A percentile compares a stretch with the other conserved stretches of the same genome.
Conservation (phyloP, 2,329 filamentous ascomycete species). For the Aspergillus flavus region DNA sequence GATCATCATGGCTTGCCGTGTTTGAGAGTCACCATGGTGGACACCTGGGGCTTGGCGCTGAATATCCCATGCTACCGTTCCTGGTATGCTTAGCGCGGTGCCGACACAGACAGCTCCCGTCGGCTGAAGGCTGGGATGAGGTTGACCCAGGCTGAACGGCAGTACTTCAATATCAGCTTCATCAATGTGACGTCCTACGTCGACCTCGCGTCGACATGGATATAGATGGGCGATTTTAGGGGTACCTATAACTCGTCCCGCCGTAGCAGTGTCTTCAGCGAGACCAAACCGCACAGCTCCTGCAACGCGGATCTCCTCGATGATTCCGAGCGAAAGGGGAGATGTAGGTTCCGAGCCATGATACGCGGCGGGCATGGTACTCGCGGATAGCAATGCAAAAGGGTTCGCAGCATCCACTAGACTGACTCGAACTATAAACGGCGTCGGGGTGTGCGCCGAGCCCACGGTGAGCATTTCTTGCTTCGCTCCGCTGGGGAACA, state of each 20-base stretch:
- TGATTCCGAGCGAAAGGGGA: slow-evolving; percentile 40
- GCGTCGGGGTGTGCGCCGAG: slow-evolving; percentile 41
- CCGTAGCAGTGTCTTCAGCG: slow-evolving; percentile 34
- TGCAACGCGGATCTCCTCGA: slow-evolving; percentile 57
- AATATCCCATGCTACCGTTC: slow-evolving; percentile 20
- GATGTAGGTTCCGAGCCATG: background rate
- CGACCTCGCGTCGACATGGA: slow-evolving; percentile 4
- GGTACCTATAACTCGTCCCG: slow-evolving; percentile 52
- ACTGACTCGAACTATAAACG: slow-evolving; percentile 47
- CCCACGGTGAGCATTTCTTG: slow-evolving; percentile 16
- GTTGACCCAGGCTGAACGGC: slow-evolving; percentile 29
- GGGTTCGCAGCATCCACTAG: slow-evolving; percentile 66
- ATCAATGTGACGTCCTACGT: background rate
- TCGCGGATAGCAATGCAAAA: slow-evolving; percentile 59
- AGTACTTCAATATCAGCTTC: slow-evolving; percentile 26
- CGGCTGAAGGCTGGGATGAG: slow-evolving; percentile 29
- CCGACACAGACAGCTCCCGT: slow-evolving; percentile 32
- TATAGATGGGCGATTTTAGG: slow-evolving; percentile 63
- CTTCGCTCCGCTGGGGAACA: slow-evolving; percentile 60
- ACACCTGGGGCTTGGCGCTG: background rate
- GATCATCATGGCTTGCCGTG: background rate
- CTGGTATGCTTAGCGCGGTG: slow-evolving; percentile 23
- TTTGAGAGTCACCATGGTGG: background rate
- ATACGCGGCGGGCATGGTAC: slow-evolving; percentile 45
- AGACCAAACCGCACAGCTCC: slow-evolving; percentile 63